Evolutionary conservation across 1,139 yeast species (phyloP), one percentile per base, ranked within the genome.

Genomic region (Scheffersomyces lignicola): DNA sequence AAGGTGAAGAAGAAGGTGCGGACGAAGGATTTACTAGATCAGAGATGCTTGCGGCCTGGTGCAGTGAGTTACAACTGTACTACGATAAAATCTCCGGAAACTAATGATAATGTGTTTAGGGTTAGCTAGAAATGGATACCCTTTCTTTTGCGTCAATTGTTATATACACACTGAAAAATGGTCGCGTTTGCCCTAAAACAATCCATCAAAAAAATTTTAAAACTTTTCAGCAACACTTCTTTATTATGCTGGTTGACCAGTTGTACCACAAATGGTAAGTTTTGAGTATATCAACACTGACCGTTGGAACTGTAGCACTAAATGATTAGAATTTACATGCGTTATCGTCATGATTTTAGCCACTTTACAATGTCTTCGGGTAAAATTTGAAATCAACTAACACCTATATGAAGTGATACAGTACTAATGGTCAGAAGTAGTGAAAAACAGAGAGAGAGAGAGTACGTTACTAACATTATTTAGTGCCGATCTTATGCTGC

Each of bases 271-370:
- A 11, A 24, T 24, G 28, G 28, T 24, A 24, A 14, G 28, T 24
- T 24, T 24, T n/a, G n/a, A n/a, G n/a, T n/a, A n/a, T n/a, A n/a
- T n/a, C n/a, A n/a, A n/a, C n/a, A n/a, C n/a, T n/a, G n/a, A n/a
- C n/a, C n/a, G n/a, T n/a, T n/a, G n/a, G n/a, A 15, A 27, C 5
- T 31, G 7, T 27, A 18, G 18, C 11, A 13, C 23, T 16, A 42
- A 11, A 55, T 55, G 60, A 55, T 55, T 55, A 55, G 48, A 45
- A 31, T 44, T 45, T 42, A 47, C 48, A 57, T 64, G 71, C 71
- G 71, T 65, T 65, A 65, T 65, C 69, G 69, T 65, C 71, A 62
- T 65, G 69, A 64, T 54, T 52, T 45, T 40, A 44, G 52, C 62
- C 58, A 41, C 43, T 49, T 45, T 43, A 52, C 61, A 53, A 56